Evolutionary conservation across 2,329 filamentous ascomycete species (phyloP).

Genomic region (Aspergillus sp.): DNA sequence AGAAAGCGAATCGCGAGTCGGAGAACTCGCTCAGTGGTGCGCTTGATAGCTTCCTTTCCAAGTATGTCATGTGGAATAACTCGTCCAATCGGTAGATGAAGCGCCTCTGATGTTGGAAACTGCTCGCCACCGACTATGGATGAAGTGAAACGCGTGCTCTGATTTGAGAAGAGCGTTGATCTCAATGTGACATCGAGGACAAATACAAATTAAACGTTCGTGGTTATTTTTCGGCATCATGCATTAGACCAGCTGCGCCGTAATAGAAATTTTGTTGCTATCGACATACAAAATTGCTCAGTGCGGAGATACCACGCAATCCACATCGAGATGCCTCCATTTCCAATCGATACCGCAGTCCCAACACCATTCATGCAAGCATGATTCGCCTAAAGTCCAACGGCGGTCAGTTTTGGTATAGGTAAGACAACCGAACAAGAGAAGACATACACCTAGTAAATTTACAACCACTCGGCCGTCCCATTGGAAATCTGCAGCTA

Average conservation of each 20-base stretch:
- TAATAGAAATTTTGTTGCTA: not conserved
- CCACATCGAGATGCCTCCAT: slow-evolving; percentile 11
- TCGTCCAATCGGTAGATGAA: not conserved
- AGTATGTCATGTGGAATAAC: not conserved
- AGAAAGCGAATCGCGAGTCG: not conserved
- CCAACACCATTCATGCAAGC: slow-evolving; percentile 20
- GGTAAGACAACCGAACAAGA: not conserved
- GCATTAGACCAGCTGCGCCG: not conserved
- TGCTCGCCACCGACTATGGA: not conserved
- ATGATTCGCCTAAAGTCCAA: slow-evolving; percentile 12
- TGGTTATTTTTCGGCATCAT: too few relatives aligned
- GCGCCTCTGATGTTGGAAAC: not conserved
- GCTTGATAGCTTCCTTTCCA: not conserved
- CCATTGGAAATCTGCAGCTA: slow-evolving; percentile 11
- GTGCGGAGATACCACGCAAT: slow-evolving; percentile 5
- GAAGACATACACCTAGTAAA: slow-evolving; percentile 16
- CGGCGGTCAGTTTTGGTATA: slow-evolving; percentile 1
- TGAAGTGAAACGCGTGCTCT: not conserved
- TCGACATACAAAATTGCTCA: not conserved
- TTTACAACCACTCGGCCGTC: slow-evolving; percentile 16
- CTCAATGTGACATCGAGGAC: not conserved
- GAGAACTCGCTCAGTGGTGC: not conserved
- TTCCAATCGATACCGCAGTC: slow-evolving; percentile 16
- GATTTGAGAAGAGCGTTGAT: not conserved
- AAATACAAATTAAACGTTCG: too few relatives aligned